Conservation (phyloP, 2,329 filamentous ascomycete genomes). For the Albifimbria verrucaria region DNA sequence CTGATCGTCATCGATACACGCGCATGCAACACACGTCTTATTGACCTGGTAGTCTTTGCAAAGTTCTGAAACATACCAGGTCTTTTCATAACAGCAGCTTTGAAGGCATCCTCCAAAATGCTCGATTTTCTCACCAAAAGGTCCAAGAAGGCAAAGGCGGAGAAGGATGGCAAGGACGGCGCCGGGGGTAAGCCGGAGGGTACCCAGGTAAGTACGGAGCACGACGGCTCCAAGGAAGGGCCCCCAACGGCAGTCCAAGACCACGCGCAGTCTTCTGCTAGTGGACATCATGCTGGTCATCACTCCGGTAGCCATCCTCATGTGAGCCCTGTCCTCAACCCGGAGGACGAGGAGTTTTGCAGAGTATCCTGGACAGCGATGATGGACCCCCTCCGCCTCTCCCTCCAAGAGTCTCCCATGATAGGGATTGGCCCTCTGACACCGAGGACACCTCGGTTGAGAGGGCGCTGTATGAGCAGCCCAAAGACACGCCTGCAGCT, state of each 20-base stretch:
- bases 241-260: constrained; percentile 9
- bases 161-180: constrained; percentile 37
- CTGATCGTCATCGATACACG: background rate
- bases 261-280: constrained; percentile 3
- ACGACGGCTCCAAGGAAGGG: background rate
- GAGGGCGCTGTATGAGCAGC: constrained; percentile 19
- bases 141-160: constrained; percentile 55
- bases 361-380: constrained; percentile 44
- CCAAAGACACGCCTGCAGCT: constrained; percentile 27
- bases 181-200: constrained; percentile 13
- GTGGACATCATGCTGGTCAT: constrained; percentile 2
- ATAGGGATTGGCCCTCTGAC: constrained; percentile 44
- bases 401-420: constrained; percentile 43
- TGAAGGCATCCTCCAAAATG: constrained; percentile 38
- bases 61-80: no score
- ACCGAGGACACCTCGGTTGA: constrained; percentile 22
- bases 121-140: constrained; percentile 63
- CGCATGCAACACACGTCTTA: no score
- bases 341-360: constrained; percentile 58
- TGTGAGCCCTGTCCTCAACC: constrained; percentile 46
- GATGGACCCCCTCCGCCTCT: constrained; percentile 48
- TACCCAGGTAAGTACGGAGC: background rate
- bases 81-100: no score
- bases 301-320: constrained; percentile 8
- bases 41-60: no score